Conservation (phyloP, 495 filamentous ascomycete genomes). For the Amniculicola lignicola region DNA sequence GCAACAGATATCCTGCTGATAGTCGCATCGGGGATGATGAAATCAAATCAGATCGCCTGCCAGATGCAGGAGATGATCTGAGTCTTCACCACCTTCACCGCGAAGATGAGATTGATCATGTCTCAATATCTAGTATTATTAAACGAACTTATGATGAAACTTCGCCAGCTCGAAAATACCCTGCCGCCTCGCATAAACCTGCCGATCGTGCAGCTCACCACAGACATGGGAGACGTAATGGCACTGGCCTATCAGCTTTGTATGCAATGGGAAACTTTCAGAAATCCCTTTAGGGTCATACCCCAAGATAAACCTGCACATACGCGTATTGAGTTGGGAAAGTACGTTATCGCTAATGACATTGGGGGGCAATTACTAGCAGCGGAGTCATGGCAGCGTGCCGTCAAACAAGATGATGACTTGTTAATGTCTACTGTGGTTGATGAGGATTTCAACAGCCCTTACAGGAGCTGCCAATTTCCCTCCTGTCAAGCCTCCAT, state of each 20-base stretch:
- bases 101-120: not conserved
- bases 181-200: not conserved
- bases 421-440: not conserved
- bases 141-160: not conserved
- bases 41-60: not conserved
- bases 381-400: not conserved
- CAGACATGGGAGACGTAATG: not conserved
- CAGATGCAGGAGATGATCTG: not conserved
- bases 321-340: not conserved
- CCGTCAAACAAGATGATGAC: not conserved
- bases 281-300: not conserved
- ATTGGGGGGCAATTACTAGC: not conserved
- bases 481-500: not conserved
- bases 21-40: not conserved
- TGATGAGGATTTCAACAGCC: not conserved
- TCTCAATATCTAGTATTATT: not conserved
- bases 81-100: not conserved
- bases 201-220: not conserved
- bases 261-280: not conserved
- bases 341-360: not conserved
- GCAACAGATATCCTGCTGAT: not conserved
- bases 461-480: not conserved
- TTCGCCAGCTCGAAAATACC: not conserved
- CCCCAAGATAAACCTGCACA: not conserved
- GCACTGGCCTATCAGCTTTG: not conserved